These are phyloP conservation scores for Neopestalotiopsis clavispora DNA, from an alignment of 2,329 filamentous ascomycete species.

Conservation along the genomic window DNA sequence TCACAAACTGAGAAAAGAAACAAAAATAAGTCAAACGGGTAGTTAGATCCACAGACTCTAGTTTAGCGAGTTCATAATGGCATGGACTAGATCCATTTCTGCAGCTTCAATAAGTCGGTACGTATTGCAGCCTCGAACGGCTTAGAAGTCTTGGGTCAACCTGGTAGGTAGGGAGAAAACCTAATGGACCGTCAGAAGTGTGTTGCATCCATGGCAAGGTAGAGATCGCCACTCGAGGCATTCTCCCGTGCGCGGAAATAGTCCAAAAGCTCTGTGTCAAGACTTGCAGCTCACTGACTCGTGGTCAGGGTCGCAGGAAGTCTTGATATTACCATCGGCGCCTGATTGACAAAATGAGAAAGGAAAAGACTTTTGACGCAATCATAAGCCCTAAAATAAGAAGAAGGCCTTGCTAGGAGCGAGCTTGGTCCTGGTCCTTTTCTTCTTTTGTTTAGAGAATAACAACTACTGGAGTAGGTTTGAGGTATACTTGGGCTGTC, in stretches of 20 bases:
- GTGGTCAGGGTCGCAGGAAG: background rate
- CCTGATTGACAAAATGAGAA: background rate
- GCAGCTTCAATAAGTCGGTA: background rate
- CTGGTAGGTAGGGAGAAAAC: background rate
- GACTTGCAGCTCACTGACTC: constrained; percentile 1
- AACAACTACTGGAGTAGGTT: no score
- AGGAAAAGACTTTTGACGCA: background rate
- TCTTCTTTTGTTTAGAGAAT: background rate
- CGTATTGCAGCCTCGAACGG: background rate
- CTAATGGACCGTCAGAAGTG: background rate
- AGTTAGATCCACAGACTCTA: background rate
- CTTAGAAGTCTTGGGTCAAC: background rate
- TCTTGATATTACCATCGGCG: background rate
- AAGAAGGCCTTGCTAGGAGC: background rate
- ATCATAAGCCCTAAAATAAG: background rate
- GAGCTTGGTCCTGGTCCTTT: background rate
- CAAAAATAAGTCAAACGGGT: background rate
- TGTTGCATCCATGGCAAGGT: background rate
- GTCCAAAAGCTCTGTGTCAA: background rate
- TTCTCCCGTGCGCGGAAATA: background rate
- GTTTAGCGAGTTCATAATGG: background rate
- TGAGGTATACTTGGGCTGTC: background rate
- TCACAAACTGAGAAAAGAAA: background rate
- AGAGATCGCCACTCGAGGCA: background rate
- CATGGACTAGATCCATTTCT: background rate